phyloP scores from a whole-genome alignment of 345 rosid species.

The Mercurialis annua region DNA sequence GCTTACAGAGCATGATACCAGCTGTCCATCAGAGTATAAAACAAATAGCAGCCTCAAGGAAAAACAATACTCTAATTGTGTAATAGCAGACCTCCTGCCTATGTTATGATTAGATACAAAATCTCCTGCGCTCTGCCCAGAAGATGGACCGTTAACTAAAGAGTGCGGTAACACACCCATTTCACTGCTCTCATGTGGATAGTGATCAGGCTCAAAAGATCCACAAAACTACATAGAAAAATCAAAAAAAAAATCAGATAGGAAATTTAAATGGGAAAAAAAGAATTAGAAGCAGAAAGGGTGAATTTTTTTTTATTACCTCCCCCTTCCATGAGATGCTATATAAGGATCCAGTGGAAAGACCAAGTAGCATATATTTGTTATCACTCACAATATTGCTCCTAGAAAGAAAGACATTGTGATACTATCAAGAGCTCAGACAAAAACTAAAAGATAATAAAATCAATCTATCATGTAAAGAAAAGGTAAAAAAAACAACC shows the following conservation, averaged over 20 bases:
- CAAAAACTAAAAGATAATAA: background rate
- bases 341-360: constrained; percentile 77
- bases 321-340: constrained; percentile 96
- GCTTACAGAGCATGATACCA: constrained; percentile 71
- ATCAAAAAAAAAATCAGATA: background rate
- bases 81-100: constrained; percentile 45
- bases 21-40: constrained; percentile 66
- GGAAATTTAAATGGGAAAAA: background rate
- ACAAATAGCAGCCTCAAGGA: constrained; percentile 67
- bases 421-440: constrained; percentile 15
- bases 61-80: constrained; percentile 68
- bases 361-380: constrained; percentile 73
- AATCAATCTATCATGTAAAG: background rate
- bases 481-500: background rate
- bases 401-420: constrained; percentile 40
- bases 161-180: constrained; percentile 37
- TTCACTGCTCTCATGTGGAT: constrained; percentile 29
- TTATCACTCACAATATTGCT: constrained; percentile 70
- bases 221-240: constrained; percentile 63
- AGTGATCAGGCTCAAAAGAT: constrained; percentile 56
- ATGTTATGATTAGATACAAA: constrained; percentile 26
- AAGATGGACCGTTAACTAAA: constrained; percentile 49
- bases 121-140: constrained; percentile 40
- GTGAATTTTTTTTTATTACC: constrained; percentile 40
- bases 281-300: background rate